These are phyloP conservation scores for Raphanus sativus DNA, from an alignment of 345 rosid genomes.

Conservation along the genomic window DNA sequence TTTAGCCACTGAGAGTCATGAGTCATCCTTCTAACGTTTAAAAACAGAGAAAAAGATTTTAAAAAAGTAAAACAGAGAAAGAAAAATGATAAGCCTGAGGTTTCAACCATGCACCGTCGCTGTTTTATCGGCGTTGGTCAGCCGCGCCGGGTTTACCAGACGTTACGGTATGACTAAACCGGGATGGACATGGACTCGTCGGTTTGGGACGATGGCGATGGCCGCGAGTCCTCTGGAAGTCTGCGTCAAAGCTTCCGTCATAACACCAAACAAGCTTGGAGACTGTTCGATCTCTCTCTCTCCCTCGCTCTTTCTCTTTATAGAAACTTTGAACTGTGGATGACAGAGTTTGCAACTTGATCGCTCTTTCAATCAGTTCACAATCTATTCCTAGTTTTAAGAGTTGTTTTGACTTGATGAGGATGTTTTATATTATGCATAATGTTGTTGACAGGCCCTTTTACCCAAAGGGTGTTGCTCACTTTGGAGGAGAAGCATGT, in stretches of 20 bases:
- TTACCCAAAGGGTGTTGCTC: slow-evolving; percentile 82
- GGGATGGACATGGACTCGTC: slow-evolving; percentile 13
- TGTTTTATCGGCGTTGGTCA: slow-evolving; percentile 49
- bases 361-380: not conserved
- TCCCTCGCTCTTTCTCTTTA: not conserved
- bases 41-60: no score
- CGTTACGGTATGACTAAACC: slow-evolving; percentile 21
- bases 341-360: not conserved
- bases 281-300: slow-evolving; percentile 62
- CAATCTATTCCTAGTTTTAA: not conserved
- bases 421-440: no score
- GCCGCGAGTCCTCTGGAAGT: slow-evolving; percentile 61
- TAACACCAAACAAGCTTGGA: slow-evolving; percentile 71
- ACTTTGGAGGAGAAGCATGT: slow-evolving; percentile 90
- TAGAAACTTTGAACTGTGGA: no score
- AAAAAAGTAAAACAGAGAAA: not conserved
- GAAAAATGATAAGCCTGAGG: slow-evolving; percentile 50
- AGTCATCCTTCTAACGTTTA: not conserved
- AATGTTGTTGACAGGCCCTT: slow-evolving; percentile 57
- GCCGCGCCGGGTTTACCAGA: slow-evolving; percentile 41
- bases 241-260: slow-evolving; percentile 83
- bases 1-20: slow-evolving; percentile 17
- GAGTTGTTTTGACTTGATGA: not conserved
- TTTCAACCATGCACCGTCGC: slow-evolving; percentile 47
- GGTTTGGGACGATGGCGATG: slow-evolving; percentile 43